Base-by-base conservation (phyloP, 345 rosid genomes). In the Limnanthes douglasii region DNA sequence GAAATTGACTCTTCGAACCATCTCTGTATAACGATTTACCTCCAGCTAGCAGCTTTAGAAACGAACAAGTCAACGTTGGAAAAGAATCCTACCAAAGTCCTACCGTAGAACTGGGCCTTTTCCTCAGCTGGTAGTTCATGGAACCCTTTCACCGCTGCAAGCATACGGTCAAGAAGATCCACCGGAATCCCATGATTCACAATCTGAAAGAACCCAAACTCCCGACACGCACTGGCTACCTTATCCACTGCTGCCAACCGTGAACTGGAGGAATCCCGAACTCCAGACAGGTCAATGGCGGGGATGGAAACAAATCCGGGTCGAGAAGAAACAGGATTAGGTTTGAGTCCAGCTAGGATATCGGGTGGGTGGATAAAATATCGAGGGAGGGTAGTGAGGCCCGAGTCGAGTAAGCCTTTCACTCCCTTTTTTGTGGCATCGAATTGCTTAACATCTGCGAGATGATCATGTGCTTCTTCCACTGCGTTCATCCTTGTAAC, bases 31-130 rank as follows among this genome's bases (percentile, higher is more conserved):
- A n/a, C 11, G 11, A 21, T 2, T 4, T 36, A 59, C 75, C 79
- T 73, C 80, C 80, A 68, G 50, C 70, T 60, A 1, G 82, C 73
- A 11, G 78, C 74, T 24, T 57, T 69, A n/a, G 76, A 56, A 8
- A 36, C 44, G 15, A 48, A 66, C 56, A 69, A 38, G 22, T 73
- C 71, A 3, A 69, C 13, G 31, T 62, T 66, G 27, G 69, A 69
- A 12, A 69, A 23, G 57, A 69, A 65, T 3, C 38, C 17, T 1
- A 60, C 70, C 0, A 64, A 64, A n/a, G 41, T 45, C 41, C 71
- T 44, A 1, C 41, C 17, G 20, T 73, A 65, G 6, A 63, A n/a
- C 44, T 7, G 37, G 5, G 61, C 57, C 64, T 73, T 73, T 4
- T 19, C 40, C 41, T 55, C 71, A 14, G 37, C 4, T 2, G 72